Evolutionary conservation across 176 grass and related monocot species (phyloP), one percentile per base, ranked within the genome.

Genomic region (Stipa capillata): DNA sequence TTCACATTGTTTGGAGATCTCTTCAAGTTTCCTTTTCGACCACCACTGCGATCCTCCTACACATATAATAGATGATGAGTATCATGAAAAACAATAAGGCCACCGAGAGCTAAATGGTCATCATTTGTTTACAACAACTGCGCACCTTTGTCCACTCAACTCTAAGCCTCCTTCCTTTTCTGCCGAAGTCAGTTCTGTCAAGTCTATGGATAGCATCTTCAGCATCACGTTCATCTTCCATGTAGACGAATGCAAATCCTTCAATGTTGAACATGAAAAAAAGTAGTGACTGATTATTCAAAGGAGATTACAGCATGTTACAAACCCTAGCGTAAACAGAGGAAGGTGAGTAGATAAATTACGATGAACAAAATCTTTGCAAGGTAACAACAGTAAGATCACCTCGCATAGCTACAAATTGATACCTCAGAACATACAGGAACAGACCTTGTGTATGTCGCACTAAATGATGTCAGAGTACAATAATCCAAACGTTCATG

Each of bases 161-260:
- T 77, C 86, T 89, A 37, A 99, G 85, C 69, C 90, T 87, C 59
- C 92, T 87, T 44, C 90, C 92, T 87, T 95, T 94, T 56, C 92
- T 90, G 7, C 96, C 96, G 85, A 99, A 99, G 69, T 99, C 92
- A 87, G 70, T 82, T 58, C 96, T 79, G 64, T 99, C 96, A 87
- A 99, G 90, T 62, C 72, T 85, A 73, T 55, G 65, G 42, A 99
- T 91, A 71, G 96, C 96, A 91, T 93, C 90, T 58, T 95, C 92
- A 82, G 88, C 96, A 85, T 95, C 96, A 50, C 86, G 90, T 81
- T 91, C 96, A 68, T 99, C 92, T 85, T 99, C 92, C 96, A 99
- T 99, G 87, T 99, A 99, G 51, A 99, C 86, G 49, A 99, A 99
- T 35, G 96, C 96, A 89, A 99, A 99, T 43, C 96, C 96, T 99